Base-by-base conservation (phyloP, 2,329 filamentous ascomycete species). In the Ambrosiella xylebori region DNA sequence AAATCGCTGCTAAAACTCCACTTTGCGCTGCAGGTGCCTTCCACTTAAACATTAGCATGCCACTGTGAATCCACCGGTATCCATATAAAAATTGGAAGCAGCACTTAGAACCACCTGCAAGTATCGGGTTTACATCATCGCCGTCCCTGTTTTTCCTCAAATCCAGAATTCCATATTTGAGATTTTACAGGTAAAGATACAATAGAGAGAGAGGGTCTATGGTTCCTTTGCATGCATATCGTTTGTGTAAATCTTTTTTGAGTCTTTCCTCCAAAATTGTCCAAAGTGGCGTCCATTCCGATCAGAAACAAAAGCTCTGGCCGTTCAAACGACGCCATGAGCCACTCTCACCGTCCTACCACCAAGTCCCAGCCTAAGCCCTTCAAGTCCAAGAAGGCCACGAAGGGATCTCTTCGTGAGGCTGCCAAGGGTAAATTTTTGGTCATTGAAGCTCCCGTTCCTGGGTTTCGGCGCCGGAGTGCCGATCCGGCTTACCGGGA, bases 301-400 rank as follows among this genome's bases (percentile, higher is more conserved):
- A 94, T 85, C 68, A 78, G 90, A 72, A 95, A 95, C 73, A 95
- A 94, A 76, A 86, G 85, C 70, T 85, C 85, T 68, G 75, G 80
- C 70, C 75, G 76, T 70, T 77, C 76, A 71, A 86, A 79, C 65
- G 50, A 86, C 67, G 79, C 81, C 71, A 77, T 80, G 67, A 69
- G 76, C 74, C 88, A 97, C 71, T 90, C 91, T 68, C 93, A 98
- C 71, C 81, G 91, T 69, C 87, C 87, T 67, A 96, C 90, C 60
- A 95, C 90, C 57, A 98, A 97, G 76, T 76, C 81, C 66, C 73
- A 79, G 63, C 83, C 95, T 73, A 98, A 98, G 76, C 70, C 84
- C 35, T 98, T 90, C 78, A 98, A 98, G 73, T 88, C 88, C 60
- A 84, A 84, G 68, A 90, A 95, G 74, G 81, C 90, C 45, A 88